Base-by-base conservation (phyloP, 495 filamentous ascomycete genomes). In the Hypoxylon cercidicola region DNA sequence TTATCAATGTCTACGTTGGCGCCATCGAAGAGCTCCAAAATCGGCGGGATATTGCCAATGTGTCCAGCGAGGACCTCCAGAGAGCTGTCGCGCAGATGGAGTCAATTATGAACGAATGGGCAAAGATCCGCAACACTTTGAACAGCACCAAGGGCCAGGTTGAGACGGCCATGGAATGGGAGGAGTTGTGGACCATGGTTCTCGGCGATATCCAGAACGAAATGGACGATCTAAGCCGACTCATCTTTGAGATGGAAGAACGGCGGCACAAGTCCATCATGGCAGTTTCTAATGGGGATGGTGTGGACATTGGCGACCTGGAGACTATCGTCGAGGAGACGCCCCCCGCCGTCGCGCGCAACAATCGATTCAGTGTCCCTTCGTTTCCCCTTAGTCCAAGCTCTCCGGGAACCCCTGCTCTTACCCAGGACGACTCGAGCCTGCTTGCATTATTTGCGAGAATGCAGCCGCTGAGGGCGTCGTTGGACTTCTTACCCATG, bases 161-260 rank as follows among this genome's bases (percentile, higher is more conserved):
- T 5, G 95, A 97, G 75, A 83, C 97, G 48, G 95, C 95, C 7
- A 93, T 97, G 92, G 95, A 99, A 67, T 99, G 94, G 94, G 93
- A 97, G 73, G 95, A 98, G 78, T 81, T 99, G 18, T 97, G 94
- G 93, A 91, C 90, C 65, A 91, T 83, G 71, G 93, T 98, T 16
- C 79, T 99, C 15, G 93, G 94, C 34, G 94, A 98, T 76, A 97
- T 99, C 43, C 90, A 91, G 35, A 85, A 89, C 53, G 95, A 99
- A 75, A 85, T 97, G 74, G 92, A 96, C 59, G 89, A 89, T 8
- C 85, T 97, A 11, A 85, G 87, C 72, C 83, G 88, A 30, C 78
- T 96, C 39, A 89, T 98, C 32, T 97, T 97, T 67, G 93, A 98
- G 73, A 96, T 98, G 91, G 94, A 99, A 75, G 94, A 97, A 76